Conservation (phyloP, 2,329 filamentous ascomycete species). For the Coniochaeta sp. region DNA sequence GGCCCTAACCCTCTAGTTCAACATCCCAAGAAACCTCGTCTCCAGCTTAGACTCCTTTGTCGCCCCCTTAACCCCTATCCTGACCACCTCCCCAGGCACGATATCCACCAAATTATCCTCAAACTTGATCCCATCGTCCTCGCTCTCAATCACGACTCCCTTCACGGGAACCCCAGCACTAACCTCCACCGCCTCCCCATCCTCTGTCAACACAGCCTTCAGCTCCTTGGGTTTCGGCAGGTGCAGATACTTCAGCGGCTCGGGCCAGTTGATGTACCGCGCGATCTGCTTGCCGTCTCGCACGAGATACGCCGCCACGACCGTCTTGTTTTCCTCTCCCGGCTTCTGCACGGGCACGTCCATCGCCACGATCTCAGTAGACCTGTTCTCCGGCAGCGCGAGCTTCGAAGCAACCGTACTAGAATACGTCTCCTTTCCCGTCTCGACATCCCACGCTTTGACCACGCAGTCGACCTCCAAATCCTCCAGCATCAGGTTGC, state of each 20-base stretch:
- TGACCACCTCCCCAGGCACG: conserved; percentile 57
- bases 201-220: conserved; percentile 31
- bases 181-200: conserved; percentile 37
- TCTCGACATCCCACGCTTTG: conserved; percentile 55
- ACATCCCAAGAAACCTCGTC: conserved; percentile 49
- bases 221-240: conserved; percentile 48
- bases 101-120: conserved; percentile 62
- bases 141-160: conserved; percentile 54
- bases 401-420: conserved; percentile 35
- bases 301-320: conserved; percentile 55
- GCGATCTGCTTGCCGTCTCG: conserved; percentile 45
- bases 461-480: conserved; percentile 47
- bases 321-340: conserved; percentile 38
- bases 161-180: conserved; percentile 60
- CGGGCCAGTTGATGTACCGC: conserved; percentile 64
- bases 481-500: conserved; percentile 47
- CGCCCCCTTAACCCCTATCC: conserved; percentile 42
- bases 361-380: conserved; percentile 51
- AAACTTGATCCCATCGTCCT: conserved; percentile 50
- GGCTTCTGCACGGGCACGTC: conserved; percentile 41
- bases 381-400: conserved; percentile 47
- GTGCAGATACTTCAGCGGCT: conserved; percentile 64
- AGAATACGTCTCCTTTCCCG: conserved; percentile 46
- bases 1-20: conserved; percentile 20
- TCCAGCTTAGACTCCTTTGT: conserved; percentile 36